Conservation (phyloP, 805 yeast genomes). For the Wickerhamomyces alni region DNA sequence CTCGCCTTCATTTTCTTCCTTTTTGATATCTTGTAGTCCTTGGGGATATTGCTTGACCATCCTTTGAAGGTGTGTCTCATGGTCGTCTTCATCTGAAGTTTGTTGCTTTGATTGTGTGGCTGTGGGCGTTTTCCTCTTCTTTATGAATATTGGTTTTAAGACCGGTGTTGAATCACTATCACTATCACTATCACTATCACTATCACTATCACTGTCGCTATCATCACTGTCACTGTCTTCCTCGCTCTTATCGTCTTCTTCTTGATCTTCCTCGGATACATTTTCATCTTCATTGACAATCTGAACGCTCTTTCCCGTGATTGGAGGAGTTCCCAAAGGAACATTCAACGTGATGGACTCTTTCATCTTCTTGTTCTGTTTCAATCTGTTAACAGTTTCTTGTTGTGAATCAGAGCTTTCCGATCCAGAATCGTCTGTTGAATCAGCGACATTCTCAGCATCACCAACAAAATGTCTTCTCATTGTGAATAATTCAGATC, state of each 20-base stretch:
- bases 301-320: neutral
- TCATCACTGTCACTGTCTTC: constrained; percentile 5
- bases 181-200: constrained; percentile 5
- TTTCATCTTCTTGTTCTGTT: neutral
- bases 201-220: constrained; percentile 8
- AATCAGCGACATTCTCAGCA: neutral
- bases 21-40: constrained; percentile 16
- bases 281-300: neutral
- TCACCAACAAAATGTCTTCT: neutral
- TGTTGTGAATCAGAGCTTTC: neutral
- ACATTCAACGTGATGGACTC: neutral
- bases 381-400: neutral
- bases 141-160: constrained; percentile 22
- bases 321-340: neutral
- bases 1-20: constrained; percentile 20
- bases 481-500: neutral
- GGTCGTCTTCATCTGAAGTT: constrained; percentile 21
- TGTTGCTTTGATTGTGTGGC: neutral
- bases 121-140: constrained; percentile 7
- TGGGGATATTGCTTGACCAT: constrained; percentile 20
- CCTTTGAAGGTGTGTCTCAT: constrained; percentile 21
- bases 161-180: constrained; percentile 8
- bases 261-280: neutral
- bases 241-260: neutral
- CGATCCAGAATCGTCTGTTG: neutral